Evolutionary conservation across 345 rosid genomes (phyloP).

Genomic region (Linum tenue): DNA sequence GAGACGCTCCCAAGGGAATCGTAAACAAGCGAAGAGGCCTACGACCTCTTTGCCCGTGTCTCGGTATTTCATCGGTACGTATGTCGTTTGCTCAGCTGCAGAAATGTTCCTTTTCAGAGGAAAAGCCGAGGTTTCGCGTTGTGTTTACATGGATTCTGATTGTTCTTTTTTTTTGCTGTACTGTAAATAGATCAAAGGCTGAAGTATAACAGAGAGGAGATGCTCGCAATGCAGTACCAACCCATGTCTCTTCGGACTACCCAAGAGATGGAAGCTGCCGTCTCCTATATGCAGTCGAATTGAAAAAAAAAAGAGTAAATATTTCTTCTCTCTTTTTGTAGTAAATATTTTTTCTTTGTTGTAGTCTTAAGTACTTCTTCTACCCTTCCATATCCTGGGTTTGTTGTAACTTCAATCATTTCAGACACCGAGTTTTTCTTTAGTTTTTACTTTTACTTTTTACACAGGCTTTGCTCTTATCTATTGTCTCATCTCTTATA

Average conservation of each 20-base stretch:
- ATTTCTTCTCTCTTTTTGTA: too few relatives aligned
- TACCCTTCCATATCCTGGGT: too few relatives aligned
- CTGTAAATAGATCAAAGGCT: conserved; percentile 55
- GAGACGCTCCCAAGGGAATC: conserved; percentile 15
- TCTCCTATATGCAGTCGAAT: not conserved
- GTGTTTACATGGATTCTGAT: not conserved
- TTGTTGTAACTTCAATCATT: too few relatives aligned
- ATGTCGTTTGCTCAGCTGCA: not conserved
- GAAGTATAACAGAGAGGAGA: conserved; percentile 56
- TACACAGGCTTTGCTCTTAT: too few relatives aligned
- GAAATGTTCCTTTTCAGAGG: not conserved
- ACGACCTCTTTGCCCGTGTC: conserved; percentile 17
- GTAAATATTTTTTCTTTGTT: too few relatives aligned
- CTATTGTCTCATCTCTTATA: too few relatives aligned
- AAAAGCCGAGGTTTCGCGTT: not conserved
- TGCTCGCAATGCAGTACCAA: conserved; percentile 44
- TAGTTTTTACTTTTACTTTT: too few relatives aligned
- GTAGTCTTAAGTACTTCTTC: too few relatives aligned
- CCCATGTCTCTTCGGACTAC: conserved; percentile 26
- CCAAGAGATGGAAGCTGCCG: not conserved
- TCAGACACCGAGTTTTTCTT: too few relatives aligned
- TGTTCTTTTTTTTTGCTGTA: not conserved
- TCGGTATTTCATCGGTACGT: conserved; percentile 13
- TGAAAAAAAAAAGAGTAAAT: too few relatives aligned
- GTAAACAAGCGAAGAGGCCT: conserved; percentile 17